Base-by-base conservation (phyloP, 2,329 filamentous ascomycete genomes). In the Talaromyces marneffei region DNA sequence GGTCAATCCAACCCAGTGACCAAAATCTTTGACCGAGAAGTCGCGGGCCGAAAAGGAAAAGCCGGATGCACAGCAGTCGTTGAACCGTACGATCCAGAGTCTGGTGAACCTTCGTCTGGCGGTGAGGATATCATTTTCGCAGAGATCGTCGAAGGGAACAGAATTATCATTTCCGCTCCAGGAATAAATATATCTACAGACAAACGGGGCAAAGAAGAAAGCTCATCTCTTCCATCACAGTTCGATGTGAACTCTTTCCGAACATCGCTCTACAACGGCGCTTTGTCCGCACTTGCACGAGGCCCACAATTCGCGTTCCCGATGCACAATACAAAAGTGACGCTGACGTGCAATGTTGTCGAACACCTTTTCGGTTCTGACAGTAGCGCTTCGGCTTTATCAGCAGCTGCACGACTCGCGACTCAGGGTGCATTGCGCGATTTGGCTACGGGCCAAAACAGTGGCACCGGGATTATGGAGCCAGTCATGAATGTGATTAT, bases 401-500 rank as follows among this genome's bases (percentile, higher is more conserved):
- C 84, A 69, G 91, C 80, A 76, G 91, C 81, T 63, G 87, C 81
- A 67, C 86, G 76, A 71, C 84, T 75, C 70, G 89, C 90, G 2
- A 88, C 92, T 0, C 85, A 88, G 62, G 80, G 83, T 8, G 87
- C 88, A 0, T 82, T 97, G 0, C 83, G 84, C 56, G 81, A 85
- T 18, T 85, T 77, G 35, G 48, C 67, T 27, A 74, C 77, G 29
- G 52, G 29, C 3, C n/a, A 71, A 78, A 2, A 77, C 80, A 56
- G 65, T 2, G 70, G 72, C 2, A 83, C 91, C 1, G 83, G 83
- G 1, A 79, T 99, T 40, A 88, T 97, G 77, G 94, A 99, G 71
- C 94, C 94, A 1, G 90, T 99, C 59, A 97, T 97, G 91, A 87
- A 87, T 63, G 91, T 90, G 4, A 86, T 88, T 57, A 96, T 99